These are phyloP conservation scores for Oxytropis ochrocephala DNA, from an alignment of 306 rosid species.

Conservation along the genomic window DNA sequence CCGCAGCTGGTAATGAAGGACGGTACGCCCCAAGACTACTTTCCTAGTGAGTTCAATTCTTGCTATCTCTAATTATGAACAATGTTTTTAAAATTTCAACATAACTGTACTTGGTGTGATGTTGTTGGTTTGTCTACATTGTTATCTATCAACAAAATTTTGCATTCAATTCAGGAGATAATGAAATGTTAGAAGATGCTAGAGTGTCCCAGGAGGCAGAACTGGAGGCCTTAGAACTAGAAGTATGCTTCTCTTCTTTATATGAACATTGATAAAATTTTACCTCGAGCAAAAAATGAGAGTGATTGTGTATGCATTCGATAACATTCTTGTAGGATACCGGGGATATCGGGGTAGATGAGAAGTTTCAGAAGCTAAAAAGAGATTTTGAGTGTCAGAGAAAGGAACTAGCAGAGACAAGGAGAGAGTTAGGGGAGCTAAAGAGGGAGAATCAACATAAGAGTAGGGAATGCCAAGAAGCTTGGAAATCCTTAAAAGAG, in stretches of 20 bases:
- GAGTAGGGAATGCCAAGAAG: slow-evolving; percentile 70
- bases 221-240: slow-evolving; percentile 24
- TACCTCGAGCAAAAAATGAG: background rate
- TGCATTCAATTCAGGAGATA: slow-evolving; percentile 24
- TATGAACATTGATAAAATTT: background rate
- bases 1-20: slow-evolving; percentile 30
- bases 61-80: background rate
- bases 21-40: slow-evolving; percentile 11
- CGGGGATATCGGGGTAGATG: slow-evolving; percentile 29
- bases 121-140: too few species aligned
- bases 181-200: slow-evolving; percentile 26
- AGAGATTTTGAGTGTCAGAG: slow-evolving; percentile 48
- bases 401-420: slow-evolving; percentile 51
- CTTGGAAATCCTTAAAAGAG: slow-evolving; percentile 65
- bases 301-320: slow-evolving; percentile 7
- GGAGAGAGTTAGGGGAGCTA: slow-evolving; percentile 50
- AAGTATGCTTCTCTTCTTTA: slow-evolving; percentile 35
- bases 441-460: slow-evolving; percentile 60
- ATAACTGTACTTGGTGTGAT: too few species aligned
- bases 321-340: slow-evolving; percentile 40
- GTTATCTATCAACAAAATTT: background rate
- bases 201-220: slow-evolving; percentile 33
- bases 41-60: slow-evolving; percentile 34
- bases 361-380: slow-evolving; percentile 47
- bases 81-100: background rate